Evolutionary conservation across 2,329 filamentous ascomycete species (phyloP).

Genomic region (Fonsecaea pedrosoi): DNA sequence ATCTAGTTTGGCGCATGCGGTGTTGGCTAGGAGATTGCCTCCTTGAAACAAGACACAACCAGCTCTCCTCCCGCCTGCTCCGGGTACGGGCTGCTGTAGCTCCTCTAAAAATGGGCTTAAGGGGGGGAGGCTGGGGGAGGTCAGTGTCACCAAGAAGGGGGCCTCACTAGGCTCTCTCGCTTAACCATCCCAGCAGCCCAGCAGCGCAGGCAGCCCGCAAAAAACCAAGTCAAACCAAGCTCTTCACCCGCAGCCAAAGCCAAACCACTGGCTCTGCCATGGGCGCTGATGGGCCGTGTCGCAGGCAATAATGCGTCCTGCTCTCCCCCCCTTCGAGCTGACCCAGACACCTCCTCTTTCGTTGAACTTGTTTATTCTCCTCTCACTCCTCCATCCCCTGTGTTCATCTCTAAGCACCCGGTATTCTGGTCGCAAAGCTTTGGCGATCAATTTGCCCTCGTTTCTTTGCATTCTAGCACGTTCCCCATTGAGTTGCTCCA

Average conservation of each 20-base stretch:
- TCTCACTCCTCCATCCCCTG: conserved; percentile 18
- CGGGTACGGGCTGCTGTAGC: background rate
- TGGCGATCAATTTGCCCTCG: conserved; percentile 28
- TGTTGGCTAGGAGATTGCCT: conserved; percentile 10
- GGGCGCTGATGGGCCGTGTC: conserved; percentile 16
- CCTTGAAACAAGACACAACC: conserved; percentile 5
- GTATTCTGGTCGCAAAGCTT: conserved; percentile 29
- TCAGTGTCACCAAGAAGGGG: background rate
- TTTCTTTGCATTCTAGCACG: conserved; percentile 7
- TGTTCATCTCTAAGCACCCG: conserved; percentile 15
- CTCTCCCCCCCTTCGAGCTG: conserved; percentile 15
- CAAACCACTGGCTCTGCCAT: conserved; percentile 7
- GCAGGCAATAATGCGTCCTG: conserved; percentile 4
- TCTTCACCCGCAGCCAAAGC: conserved; percentile 7
- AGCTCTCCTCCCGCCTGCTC: background rate
- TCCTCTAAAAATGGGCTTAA: background rate
- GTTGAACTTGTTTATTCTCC: conserved; percentile 11
- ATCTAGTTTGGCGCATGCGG: conserved; percentile 1
- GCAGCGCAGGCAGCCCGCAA: conserved; percentile 3
- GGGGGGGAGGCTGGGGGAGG: background rate
- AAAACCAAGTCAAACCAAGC: background rate
- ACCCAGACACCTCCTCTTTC: conserved; percentile 14
- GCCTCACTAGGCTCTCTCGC: conserved; percentile 1
- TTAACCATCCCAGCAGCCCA: conserved; percentile 1
- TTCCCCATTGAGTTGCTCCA: background rate